Evolutionary conservation across 2,329 filamentous ascomycete genomes (phyloP), one percentile per base, ranked within the genome.

Genomic region (Dothideomycetes sp.): DNA sequence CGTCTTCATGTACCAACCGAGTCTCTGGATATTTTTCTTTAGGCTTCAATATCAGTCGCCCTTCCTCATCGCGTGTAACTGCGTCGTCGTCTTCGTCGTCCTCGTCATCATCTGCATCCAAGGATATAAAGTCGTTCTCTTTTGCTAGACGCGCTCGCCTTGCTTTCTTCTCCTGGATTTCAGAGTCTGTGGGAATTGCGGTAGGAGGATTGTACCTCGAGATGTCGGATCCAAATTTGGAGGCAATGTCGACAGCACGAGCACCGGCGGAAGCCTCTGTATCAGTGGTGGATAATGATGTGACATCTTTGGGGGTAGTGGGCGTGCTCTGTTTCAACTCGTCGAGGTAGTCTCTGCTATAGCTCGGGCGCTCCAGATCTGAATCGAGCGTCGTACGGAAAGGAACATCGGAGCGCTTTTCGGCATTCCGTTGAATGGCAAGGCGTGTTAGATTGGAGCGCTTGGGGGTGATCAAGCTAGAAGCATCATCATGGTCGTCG

Each of bases 81-180:
- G 60, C 59, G 7, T 61, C 59, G 24, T 59, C 58, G 35, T 67
- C 62, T 22, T 69, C 66, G 2, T 61, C 62, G 6, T 62, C 56
- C 19, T 53, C 45, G 5, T 72, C 68, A n/a, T 73, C 71, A n/a
- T 69, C 69, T 23, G 73, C 75, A 41, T 76, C 69, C 0, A 85
- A 64, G 0, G 78, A 76, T 31, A 85, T 73, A 53, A 77, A 83
- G 41, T 80, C 77, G 34, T 60, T 55, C 53, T 87, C 78, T 39
- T 78, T 71, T 1, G 87, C 88, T 9, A 93, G 61, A 1, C 89
- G 78, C n/a, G 82, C 82, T 12, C 89, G 76, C 2, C 91, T 77
- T 45, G 86, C 84, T 61, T 95, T 96, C 67, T 88, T 93, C 62
- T 94, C 88, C 19, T 74, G 75, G 36, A 96, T 94, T 55, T 95